Percentiles rank a stretch among this genome's conserved stretches.
Conservation (phyloP, 805 yeast genomes). For the Candida cerambycidarum region DNA sequence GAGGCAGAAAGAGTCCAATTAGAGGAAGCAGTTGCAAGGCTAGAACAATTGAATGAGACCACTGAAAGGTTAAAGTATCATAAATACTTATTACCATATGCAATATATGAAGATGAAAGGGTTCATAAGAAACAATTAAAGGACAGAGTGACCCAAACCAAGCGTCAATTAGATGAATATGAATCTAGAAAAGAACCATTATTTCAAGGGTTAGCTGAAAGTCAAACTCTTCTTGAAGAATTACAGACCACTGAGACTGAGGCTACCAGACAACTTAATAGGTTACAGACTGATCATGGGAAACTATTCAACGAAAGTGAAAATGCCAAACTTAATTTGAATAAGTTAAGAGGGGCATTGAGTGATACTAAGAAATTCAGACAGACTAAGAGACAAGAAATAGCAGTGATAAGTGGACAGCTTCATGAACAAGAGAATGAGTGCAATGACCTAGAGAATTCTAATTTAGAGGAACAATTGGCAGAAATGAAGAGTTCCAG, state of each 20-base stretch:
- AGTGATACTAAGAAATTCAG: slow-evolving; percentile 8
- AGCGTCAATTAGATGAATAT: slow-evolving; percentile 28
- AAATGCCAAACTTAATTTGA: not conserved
- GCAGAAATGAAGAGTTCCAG: slow-evolving; percentile 14
- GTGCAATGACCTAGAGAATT: slow-evolving; percentile 10
- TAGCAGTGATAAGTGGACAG: slow-evolving; percentile 12
- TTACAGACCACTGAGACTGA: not conserved
- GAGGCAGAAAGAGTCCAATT: slow-evolving; percentile 36
- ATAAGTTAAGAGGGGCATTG: slow-evolving; percentile 3
- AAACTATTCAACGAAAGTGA: not conserved
- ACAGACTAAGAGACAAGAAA: slow-evolving; percentile 14
- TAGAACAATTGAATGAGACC: slow-evolving; percentile 48
- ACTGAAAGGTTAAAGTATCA: slow-evolving; percentile 36
- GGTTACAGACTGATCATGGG: not conserved
- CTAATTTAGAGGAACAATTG: slow-evolving; percentile 8
- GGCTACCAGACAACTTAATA: not conserved
- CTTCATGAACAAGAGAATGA: slow-evolving; percentile 16
- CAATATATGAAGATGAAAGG: slow-evolving; percentile 38
- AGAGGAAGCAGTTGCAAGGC: slow-evolving; percentile 46
- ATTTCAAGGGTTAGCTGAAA: too few relatives aligned
- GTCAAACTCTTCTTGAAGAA: not conserved
- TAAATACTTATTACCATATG: slow-evolving; percentile 43
- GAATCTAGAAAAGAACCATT: slow-evolving; percentile 26
- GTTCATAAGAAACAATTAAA: slow-evolving; percentile 32
- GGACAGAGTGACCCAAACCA: slow-evolving; percentile 34